Evolutionary conservation across 2,329 filamentous ascomycete genomes (phyloP).

Genomic region (Colletotrichum tropicicola): DNA sequence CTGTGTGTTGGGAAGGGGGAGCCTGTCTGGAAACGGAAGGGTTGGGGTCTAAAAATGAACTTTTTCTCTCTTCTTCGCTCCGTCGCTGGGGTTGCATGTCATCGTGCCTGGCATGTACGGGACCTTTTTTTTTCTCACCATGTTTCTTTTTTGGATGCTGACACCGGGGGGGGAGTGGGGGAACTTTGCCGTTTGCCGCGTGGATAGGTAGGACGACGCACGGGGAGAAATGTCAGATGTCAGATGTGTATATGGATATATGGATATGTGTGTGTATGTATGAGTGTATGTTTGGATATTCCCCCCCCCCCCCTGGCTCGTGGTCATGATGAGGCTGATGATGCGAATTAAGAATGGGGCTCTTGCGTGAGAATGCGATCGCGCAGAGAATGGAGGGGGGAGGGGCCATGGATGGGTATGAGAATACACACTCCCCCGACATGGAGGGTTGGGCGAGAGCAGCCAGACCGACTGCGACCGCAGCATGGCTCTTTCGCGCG

Average conservation of each 20-base stretch:
- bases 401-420: too few relatives aligned
- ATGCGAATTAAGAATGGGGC: too few relatives aligned
- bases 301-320: too few relatives aligned
- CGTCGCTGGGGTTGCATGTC: background rate
- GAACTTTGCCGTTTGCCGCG: background rate
- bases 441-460: too few relatives aligned
- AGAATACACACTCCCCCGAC: too few relatives aligned
- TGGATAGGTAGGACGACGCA: background rate
- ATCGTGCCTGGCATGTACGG: background rate
- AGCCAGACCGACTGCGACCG: too few relatives aligned
- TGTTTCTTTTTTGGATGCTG: constrained; percentile 6
- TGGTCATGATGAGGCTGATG: too few relatives aligned
- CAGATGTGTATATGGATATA: background rate
- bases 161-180: background rate
- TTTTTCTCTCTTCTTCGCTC: background rate
- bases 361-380: too few relatives aligned
- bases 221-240: background rate
- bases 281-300: background rate
- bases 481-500: background rate
- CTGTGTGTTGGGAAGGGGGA: background rate
- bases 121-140: background rate
- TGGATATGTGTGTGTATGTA: background rate
- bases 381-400: too few relatives aligned
- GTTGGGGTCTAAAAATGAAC: constrained; percentile 28
- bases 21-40: too few relatives aligned